phyloP scores from a whole-genome alignment of 805 yeast species.

The Torulaspora franciscae region DNA sequence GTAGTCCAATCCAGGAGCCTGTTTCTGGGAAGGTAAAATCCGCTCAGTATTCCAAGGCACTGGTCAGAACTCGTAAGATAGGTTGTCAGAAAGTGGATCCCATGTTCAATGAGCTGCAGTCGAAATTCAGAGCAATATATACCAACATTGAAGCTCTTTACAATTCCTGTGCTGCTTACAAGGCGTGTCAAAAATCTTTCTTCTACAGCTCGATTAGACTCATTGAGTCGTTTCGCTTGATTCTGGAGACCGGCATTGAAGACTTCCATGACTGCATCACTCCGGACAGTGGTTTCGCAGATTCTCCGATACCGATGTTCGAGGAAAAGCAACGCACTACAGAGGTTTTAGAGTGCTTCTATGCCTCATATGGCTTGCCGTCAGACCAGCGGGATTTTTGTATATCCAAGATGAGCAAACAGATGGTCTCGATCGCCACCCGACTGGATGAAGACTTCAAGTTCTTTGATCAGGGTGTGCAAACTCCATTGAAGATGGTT shows the following conservation, averaged over 20 bases:
- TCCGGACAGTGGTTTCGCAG: neutral
- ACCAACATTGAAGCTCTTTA: slow-evolving; percentile 11
- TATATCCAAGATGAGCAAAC: slow-evolving; percentile 14
- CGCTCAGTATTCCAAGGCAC: neutral
- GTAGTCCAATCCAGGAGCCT: slow-evolving; percentile 1
- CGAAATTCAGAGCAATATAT: slow-evolving; percentile 4
- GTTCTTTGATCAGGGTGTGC: slow-evolving; percentile 18
- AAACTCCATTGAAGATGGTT: slow-evolving; percentile 14
- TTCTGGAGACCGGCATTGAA: slow-evolving; percentile 10
- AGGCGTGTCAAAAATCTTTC: slow-evolving; percentile 12
- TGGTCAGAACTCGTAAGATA: neutral
- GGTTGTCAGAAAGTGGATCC: slow-evolving; percentile 13
- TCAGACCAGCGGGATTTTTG: slow-evolving; percentile 6
- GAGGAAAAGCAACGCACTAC: slow-evolving; percentile 1
- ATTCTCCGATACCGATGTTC: slow-evolving; percentile 1
- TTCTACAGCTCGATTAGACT: slow-evolving; percentile 11
- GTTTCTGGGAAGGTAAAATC: neutral
- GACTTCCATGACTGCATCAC: neutral
- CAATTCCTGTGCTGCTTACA: slow-evolving; percentile 15
- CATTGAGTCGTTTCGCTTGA: slow-evolving; percentile 13
- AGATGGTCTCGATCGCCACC: slow-evolving; percentile 13
- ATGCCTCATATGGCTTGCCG: slow-evolving; percentile 7
- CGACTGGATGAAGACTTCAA: slow-evolving; percentile 18
- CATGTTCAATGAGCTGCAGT: slow-evolving; percentile 10
- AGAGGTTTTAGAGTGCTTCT: slow-evolving; percentile 7